A percentile compares a stretch with the other conserved stretches of the same genome.
These are phyloP conservation scores for Trifolium pratense DNA, from an alignment of 306 rosid genomes.

Conservation along the genomic window DNA sequence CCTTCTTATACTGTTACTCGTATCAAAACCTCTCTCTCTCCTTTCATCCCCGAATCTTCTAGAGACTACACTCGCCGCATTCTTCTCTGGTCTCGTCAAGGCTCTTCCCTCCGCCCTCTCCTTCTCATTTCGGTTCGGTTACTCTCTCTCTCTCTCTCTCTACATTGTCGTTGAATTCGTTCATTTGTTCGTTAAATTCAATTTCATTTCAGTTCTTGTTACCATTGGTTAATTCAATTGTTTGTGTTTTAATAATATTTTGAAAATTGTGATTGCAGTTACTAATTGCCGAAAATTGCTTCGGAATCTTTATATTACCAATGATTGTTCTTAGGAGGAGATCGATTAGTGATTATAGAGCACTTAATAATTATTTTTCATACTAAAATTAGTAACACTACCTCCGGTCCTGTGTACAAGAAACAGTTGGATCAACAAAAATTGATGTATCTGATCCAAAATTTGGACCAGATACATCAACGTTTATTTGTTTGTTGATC, in stretches of 20 bases:
- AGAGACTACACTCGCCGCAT: conserved; percentile 57
- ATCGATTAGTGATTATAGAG: not conserved
- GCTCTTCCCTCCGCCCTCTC: conserved; percentile 73
- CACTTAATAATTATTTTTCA: too few species aligned
- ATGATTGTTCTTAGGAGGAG: not conserved
- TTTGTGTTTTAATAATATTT: not conserved
- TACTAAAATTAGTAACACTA: not conserved
- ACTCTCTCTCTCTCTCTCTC: conserved; percentile 41
- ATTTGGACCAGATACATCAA: too few species aligned
- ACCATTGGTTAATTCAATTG: not conserved
- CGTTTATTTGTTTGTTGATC: too few species aligned
- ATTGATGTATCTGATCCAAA: too few species aligned
- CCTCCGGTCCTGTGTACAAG: too few species aligned
- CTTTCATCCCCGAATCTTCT: conserved; percentile 67
- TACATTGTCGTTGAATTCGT: not conserved
- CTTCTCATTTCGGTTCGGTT: conserved; percentile 87
- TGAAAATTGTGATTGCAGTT: not conserved
- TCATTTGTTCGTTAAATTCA: not conserved
- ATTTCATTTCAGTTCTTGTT: not conserved
- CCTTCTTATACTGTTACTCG: conserved; percentile 42
- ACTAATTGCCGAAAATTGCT: not conserved
- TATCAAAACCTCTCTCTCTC: conserved; percentile 64
- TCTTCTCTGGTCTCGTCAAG: conserved; percentile 75
- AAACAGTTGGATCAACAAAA: too few species aligned
- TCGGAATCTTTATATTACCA: not conserved